Conservation (phyloP, 1,139 yeast genomes). For the Dujonia santamariae region DNA sequence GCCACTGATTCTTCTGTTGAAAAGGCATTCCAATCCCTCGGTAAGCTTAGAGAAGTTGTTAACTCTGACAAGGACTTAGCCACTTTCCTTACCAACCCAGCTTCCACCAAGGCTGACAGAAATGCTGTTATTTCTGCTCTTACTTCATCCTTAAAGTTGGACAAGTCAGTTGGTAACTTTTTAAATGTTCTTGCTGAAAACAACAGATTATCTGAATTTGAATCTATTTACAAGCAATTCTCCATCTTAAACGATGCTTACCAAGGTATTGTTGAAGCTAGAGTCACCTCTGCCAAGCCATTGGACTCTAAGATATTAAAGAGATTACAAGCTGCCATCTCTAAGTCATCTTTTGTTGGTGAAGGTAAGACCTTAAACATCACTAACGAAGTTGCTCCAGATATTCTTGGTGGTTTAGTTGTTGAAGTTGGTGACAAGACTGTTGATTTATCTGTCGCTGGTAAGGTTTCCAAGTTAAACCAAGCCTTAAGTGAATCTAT, state of each 20-base stretch:
- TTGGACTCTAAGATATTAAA: conserved; percentile 78
- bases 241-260: conserved; percentile 80
- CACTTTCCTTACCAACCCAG: conserved; percentile 73
- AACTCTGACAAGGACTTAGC: conserved; percentile 61
- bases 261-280: conserved; percentile 90
- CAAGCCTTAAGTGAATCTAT: conserved; percentile 81
- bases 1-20: conserved; percentile 78
- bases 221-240: conserved; percentile 68
- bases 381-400: conserved; percentile 80
- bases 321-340: conserved; percentile 77
- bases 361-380: conserved; percentile 82
- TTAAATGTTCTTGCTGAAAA: conserved; percentile 86
- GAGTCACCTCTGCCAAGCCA: conserved; percentile 84
- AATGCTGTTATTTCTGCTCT: conserved; percentile 61
- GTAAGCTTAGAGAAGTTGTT: conserved; percentile 54
- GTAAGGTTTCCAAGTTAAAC: conserved; percentile 87
- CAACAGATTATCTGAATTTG: conserved; percentile 80
- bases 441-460: conserved; percentile 84
- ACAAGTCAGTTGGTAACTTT: conserved; percentile 76
- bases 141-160: conserved; percentile 57
- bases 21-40: conserved; percentile 66
- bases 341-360: conserved; percentile 80
- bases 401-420: conserved; percentile 91
- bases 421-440: conserved; percentile 98
- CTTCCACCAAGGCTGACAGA: conserved; percentile 77